Evolutionary conservation across 192 early-diverging fungal species (phyloP), one percentile per base, ranked within the genome.

Genomic region (Backusella tuberculispora): DNA sequence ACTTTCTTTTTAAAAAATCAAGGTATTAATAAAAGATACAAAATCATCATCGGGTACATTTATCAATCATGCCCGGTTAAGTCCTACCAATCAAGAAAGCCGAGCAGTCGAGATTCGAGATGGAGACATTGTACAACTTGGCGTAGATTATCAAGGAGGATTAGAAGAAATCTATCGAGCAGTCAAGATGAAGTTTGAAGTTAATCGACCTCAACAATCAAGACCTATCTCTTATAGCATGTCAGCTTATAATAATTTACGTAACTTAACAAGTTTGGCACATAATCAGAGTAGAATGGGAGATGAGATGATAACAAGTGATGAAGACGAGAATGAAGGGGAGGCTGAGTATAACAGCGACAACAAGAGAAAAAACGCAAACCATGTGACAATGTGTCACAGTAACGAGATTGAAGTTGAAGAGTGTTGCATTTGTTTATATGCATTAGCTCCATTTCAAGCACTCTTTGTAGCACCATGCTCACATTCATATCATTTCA

Each of bases 21-120:
- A 95, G 92, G 78, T 97, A 24, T 97, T 83, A 74, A 88, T 95
- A 70, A 90, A 88, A 75, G 95, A 96, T 81, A 91, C 91, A 63
- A 93, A 92, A 65, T 91, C 89, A 41, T 95, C 94, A 12, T 95
- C 93, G 26, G 95, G 95, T 12, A 96, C 95, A 17, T 96, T 95
- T 74, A 82, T 96, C 21, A 96, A 96, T 85, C 88, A 95, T 81
- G 90, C 94, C 82, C 82, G 95, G 13, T 78, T 96, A 41, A 90
- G 89, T 79, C 91, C 93, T 7, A 87, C 92, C 12, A 88, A 89
- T 2, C 89, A 91, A 63, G 93, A 95, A 80, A 92, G 90, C 71
- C 70, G 84, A 44, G 89, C 93, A 38, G 87, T 90, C 44, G 87
- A 90, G 41, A 63, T 96, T 66, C 86, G 90, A 63, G 89, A 92